These are phyloP conservation scores for Calonectria pseudoturangicola DNA, from an alignment of 2,329 filamentous ascomycete species.

Conservation along the genomic window DNA sequence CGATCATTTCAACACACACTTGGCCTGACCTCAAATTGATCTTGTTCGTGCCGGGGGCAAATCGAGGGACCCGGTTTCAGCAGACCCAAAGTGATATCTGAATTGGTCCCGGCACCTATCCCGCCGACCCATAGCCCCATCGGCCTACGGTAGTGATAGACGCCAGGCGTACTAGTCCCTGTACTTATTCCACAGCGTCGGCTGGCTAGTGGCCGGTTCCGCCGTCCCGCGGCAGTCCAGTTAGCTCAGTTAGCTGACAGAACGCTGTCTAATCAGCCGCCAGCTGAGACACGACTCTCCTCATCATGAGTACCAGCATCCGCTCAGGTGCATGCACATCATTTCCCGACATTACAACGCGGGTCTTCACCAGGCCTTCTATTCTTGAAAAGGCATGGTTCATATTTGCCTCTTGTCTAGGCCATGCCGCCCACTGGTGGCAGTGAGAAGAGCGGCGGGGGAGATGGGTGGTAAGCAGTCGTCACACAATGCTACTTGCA, in stretches of 20 bases:
- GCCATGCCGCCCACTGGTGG: not conserved
- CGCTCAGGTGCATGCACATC: constrained; percentile 15
- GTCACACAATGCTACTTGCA: not conserved
- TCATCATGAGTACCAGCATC: constrained; percentile 14
- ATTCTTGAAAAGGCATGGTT: constrained; percentile 3
- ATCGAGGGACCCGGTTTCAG: constrained; percentile 1
- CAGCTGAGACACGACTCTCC: not conserved
- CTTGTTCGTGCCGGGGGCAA: not conserved
- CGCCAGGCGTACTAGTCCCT: not conserved
- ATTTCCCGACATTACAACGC: not conserved
- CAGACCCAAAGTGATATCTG: constrained; percentile 5
- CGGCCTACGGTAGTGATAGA: not conserved
- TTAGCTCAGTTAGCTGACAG: not conserved
- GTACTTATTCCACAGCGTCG: not conserved
- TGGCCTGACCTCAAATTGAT: constrained; percentile 1
- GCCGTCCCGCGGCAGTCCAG: not conserved
- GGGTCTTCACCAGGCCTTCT: not conserved
- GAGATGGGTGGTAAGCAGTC: not conserved
- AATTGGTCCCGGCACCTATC: not conserved
- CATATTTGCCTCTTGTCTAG: not conserved
- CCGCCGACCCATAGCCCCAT: not conserved
- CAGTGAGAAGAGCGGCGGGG: not conserved
- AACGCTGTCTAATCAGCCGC: not conserved
- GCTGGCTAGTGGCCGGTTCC: not conserved
- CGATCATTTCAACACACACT: not conserved